Percentiles rank a stretch among this genome's conserved stretches.
phyloP scores from a whole-genome alignment of 1,284 basidiomycete genomes.

The Pterulicium gracile region DNA sequence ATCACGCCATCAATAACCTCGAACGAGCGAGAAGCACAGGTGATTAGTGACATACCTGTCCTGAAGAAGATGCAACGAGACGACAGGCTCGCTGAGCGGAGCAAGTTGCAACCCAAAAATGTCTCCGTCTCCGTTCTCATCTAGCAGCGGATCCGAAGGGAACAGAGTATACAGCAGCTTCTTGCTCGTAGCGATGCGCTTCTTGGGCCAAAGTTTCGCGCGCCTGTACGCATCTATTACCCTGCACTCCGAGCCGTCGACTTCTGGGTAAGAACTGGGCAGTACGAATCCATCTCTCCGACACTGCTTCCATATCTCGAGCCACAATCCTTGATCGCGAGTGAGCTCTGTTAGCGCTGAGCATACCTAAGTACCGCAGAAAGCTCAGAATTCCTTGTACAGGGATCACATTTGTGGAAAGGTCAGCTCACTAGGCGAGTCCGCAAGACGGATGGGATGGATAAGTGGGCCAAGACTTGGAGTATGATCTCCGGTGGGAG shows the following conservation, averaged over 20 bases:
- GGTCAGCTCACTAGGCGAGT: background rate
- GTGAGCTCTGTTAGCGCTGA: background rate
- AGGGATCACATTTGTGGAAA: too few relatives aligned
- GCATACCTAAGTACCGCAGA: background rate
- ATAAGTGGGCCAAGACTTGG: background rate
- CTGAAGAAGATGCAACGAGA: background rate
- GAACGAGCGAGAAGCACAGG: too few relatives aligned
- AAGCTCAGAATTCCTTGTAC: too few relatives aligned
- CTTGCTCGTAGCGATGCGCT: too few relatives aligned
- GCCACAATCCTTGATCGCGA: background rate
- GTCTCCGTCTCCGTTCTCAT: background rate
- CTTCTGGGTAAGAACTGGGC: too few relatives aligned
- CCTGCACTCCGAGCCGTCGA: background rate
- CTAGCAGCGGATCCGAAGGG: background rate
- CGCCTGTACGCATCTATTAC: background rate
- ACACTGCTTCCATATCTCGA: background rate
- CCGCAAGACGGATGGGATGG: background rate
- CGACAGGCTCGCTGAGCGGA: background rate
- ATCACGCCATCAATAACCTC: too few relatives aligned
- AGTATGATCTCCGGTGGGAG: background rate
- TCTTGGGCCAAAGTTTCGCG: background rate
- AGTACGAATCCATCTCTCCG: too few relatives aligned
- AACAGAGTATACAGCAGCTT: background rate
- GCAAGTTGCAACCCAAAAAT: background rate
- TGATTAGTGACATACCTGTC: too few relatives aligned